Evolutionary conservation across 805 yeast species (phyloP), one percentile per base, ranked within the genome.

Genomic region (Ogataea ramenticola): DNA sequence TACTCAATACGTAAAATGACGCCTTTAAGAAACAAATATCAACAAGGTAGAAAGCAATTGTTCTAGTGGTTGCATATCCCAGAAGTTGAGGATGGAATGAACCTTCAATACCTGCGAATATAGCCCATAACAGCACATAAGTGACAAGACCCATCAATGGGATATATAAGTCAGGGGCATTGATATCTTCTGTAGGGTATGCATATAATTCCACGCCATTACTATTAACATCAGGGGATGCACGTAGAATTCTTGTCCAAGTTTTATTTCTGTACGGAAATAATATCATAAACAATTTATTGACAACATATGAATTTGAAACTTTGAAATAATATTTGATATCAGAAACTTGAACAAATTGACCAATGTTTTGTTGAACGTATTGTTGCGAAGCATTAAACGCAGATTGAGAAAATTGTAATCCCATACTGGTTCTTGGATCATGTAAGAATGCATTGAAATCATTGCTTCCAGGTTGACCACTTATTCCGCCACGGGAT

Each of bases 161-260:
- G 43, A 93, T 86, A 64, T 93, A 93, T 69, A 93, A 74, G 61
- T 93, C 99, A 2, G 99, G 99, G 0, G 98, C 95, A 57, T 95
- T 93, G 46, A 83, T 72, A 60, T 93, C 99, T 48, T 85, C 86
- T 39, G 75, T 65, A 15, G 99, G 96, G 11, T 86, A 79, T 2
- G 87, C 82, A 61, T 72, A 87, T 19, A 52, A 47, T 36, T 68
- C 74, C 30, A 64, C 66, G 19, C 65, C 54, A 8, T 58, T 36
- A 39, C 51, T 47, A 19, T 66, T 64, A 20, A 60, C 64, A 36
- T 65, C 65, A 16, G 68, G 68, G 5, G 66, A 51, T 19, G 58
- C 52, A 37, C 68, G 59, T 38, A 55, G 58, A 40, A 70, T 60
- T 48, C 97, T 72, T 32, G 79, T 78, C 96, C 98, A 89, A 43